Conservation (phyloP, 2,329 filamentous ascomycete genomes). For the Cadophora luteo-olivacea region DNA sequence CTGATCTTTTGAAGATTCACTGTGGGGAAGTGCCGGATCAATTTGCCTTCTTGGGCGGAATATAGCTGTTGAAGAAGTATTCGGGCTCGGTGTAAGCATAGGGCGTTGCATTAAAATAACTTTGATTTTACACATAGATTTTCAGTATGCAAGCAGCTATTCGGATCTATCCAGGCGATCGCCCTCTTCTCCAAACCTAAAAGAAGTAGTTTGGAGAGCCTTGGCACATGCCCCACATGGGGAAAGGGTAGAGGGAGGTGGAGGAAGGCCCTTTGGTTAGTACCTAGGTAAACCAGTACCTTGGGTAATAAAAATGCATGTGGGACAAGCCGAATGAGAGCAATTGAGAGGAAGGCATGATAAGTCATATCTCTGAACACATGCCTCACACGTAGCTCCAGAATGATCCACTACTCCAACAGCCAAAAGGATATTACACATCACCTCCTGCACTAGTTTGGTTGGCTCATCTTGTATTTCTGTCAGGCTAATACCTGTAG, state of each 20-base stretch:
- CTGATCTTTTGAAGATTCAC: not conserved
- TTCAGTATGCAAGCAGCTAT: not conserved
- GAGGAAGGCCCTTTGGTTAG: not conserved
- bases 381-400: not conserved
- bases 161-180: slow-evolving; percentile 1
- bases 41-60: slow-evolving; percentile 9
- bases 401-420: no score
- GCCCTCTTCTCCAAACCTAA: not conserved
- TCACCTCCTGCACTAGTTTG: not conserved
- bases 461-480: slow-evolving; percentile 3
- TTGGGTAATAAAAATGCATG: not conserved
- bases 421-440: not conserved
- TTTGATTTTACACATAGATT: not conserved
- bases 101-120: not conserved
- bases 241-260: not conserved
- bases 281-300: not conserved
- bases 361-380: not conserved
- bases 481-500: slow-evolving; percentile 26
- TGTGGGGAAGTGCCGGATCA: not conserved
- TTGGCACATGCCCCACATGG: slow-evolving; percentile 2
- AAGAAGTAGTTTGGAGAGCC: not conserved
- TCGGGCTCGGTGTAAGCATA: not conserved
- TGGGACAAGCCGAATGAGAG: not conserved
- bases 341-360: not conserved
- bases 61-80: not conserved